Evolutionary conservation across 345 rosid genomes (phyloP), one percentile per base, ranked within the genome.

Genomic region (Lepidium africanum): DNA sequence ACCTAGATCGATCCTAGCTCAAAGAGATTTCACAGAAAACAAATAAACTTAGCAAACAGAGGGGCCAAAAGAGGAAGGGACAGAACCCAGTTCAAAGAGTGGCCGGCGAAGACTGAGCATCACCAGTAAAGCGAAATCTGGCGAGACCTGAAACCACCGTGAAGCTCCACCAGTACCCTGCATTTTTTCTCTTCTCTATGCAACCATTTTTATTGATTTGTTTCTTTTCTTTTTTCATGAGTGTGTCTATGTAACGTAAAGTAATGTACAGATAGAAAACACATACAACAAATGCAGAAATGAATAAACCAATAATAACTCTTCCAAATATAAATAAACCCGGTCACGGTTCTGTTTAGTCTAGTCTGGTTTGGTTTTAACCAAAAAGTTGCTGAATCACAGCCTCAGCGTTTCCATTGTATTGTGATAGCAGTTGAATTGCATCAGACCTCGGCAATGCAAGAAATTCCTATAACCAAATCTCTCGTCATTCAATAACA

Each of bases 361-460:
- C 37, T 73, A 30, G 38, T 57, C 65, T 27, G 49, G 63, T 32
- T 58, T 47, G 36, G 46, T 27, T 48, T 43, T 73, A 73, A 54
- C 63, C 76, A 82, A 93, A 90, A 71, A 90, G 77, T 78, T 87
- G 92, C 78, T 90, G 92, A 63, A 93, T 93, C 53, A 81, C 96
- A 17, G 86, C 79, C 76, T 93, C 97, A 0, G 97, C 96, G 49
- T 81, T 87, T 65, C 96, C 94, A 59, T 87, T 84, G 80, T 88
- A 85, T 75, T 90, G 94, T 14, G 88, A 84, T 32, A 93, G 89
- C 47, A 93, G 97, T 71, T 87, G 92, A 77, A 93, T 93, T 30
- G 98, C 97, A 69, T 90, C 96, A 13, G 96, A 90, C 83, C 98
- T 83, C 12, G 98, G 96, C 79, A 93, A 60, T n/a, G 96, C 97